Conservation (phyloP, 495 filamentous ascomycete species). For the Elasticomyces elasticus region DNA sequence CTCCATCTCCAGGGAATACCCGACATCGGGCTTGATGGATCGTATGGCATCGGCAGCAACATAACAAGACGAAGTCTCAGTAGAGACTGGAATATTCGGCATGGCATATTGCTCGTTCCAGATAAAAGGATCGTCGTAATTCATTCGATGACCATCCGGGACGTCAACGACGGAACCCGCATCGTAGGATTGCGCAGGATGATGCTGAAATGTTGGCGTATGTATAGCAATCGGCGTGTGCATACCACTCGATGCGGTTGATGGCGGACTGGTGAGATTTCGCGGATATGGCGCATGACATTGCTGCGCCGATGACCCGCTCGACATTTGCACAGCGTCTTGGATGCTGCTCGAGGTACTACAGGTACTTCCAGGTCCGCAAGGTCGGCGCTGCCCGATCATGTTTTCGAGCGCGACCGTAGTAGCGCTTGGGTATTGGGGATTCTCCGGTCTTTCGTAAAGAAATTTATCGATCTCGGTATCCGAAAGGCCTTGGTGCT, state of each 20-base stretch:
- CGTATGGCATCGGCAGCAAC: constrained; percentile 30
- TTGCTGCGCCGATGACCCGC: not conserved
- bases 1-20: constrained; percentile 32
- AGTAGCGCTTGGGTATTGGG: constrained; percentile 17
- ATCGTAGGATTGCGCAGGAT: not conserved
- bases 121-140: constrained; percentile 10
- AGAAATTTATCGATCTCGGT: constrained; percentile 33
- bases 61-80: constrained; percentile 26
- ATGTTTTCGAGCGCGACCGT: constrained; percentile 17
- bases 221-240: not conserved
- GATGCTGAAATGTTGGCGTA: not conserved
- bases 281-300: not conserved
- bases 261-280: not conserved
- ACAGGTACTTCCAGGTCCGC: not conserved
- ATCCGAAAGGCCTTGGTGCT: constrained; percentile 36
- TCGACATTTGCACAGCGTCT: not conserved
- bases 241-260: not conserved
- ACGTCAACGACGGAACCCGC: not conserved
- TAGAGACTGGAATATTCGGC: not conserved
- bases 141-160: constrained; percentile 4
- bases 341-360: no score
- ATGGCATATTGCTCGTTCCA: constrained; percentile 1
- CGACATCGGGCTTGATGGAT: constrained; percentile 27
- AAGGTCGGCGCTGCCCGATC: constrained; percentile 21
- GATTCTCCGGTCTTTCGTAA: constrained; percentile 4